A percentile compares a stretch with the other conserved stretches of the same genome.
Conservation (phyloP, 345 rosid species). For the Linum lewisii region DNA sequence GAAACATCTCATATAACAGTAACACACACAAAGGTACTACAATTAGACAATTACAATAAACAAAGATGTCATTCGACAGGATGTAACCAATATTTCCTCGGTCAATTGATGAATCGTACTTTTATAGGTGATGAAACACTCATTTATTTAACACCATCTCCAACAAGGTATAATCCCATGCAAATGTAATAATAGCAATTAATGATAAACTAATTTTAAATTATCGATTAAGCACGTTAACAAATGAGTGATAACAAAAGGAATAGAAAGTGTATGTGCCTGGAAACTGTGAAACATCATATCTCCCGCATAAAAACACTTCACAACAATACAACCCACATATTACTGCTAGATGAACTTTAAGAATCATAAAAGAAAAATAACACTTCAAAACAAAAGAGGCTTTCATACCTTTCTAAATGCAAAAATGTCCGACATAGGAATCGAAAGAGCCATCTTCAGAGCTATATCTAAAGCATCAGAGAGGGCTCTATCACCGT, state of each 20-base stretch:
- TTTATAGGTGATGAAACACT: too few species aligned
- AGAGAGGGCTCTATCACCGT: conserved; percentile 94
- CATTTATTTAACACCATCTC: too few species aligned
- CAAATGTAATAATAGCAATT: neutral
- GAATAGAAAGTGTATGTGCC: neutral
- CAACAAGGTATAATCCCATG: neutral
- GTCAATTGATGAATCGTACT: neutral
- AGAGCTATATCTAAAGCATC: conserved; percentile 88
- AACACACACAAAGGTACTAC: too few species aligned
- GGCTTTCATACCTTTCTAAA: conserved; percentile 64
- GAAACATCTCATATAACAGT: too few species aligned
- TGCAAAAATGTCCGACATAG: conserved; percentile 85
- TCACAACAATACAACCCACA: neutral
- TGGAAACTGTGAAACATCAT: neutral
- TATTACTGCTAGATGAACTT: neutral
- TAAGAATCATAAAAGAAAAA: neutral
- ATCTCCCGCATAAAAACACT: neutral
- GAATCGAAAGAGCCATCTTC: conserved; percentile 87
- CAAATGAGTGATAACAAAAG: too few species aligned
- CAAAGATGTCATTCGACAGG: neutral
- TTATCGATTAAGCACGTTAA: too few species aligned
- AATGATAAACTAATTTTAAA: too few species aligned
- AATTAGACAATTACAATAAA: neutral
- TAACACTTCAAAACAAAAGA: neutral
- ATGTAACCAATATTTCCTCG: neutral